Conservation (phyloP, 106 monocot genomes). For the Platanthera guangdongensis region DNA sequence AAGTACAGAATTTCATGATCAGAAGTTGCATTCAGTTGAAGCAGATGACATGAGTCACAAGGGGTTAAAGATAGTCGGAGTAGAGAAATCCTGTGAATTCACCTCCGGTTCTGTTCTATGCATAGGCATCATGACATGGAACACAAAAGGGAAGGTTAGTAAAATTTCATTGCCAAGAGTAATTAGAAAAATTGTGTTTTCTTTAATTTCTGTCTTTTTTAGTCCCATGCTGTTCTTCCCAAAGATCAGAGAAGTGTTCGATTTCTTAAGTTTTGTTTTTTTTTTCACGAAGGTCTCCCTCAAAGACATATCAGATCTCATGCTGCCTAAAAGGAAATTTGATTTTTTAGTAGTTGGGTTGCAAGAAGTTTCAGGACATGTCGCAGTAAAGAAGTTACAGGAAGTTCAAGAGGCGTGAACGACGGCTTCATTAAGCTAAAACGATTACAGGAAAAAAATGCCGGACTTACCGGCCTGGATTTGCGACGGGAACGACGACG, state of each 20-base stretch:
- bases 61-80: slow-evolving; percentile 32
- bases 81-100: slow-evolving; percentile 30
- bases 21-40: slow-evolving; percentile 3
- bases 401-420: slow-evolving; percentile 3
- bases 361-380: slow-evolving; percentile 23
- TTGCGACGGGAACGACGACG: too few relatives aligned
- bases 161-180: neutral
- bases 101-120: slow-evolving; percentile 22
- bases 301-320: slow-evolving; percentile 9
- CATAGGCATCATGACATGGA: slow-evolving; percentile 50
- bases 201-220: neutral
- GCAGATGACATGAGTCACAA: slow-evolving; percentile 18
- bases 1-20: neutral
- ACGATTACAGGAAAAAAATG: too few relatives aligned
- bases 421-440: too few relatives aligned
- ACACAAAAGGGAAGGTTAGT: slow-evolving; percentile 23
- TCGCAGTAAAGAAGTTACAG: slow-evolving; percentile 6
- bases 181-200: neutral
- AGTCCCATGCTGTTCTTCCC: slow-evolving; percentile 11
- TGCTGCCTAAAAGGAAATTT: slow-evolving; percentile 14
- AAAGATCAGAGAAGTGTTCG: too few relatives aligned
- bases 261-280: too few relatives aligned
- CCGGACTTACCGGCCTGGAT: too few relatives aligned
- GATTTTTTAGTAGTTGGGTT: slow-evolving; percentile 26
- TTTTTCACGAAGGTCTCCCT: slow-evolving; percentile 6